Base-by-base conservation (phyloP, 2,329 filamentous ascomycete genomes). In the Penicillium frequentans region DNA sequence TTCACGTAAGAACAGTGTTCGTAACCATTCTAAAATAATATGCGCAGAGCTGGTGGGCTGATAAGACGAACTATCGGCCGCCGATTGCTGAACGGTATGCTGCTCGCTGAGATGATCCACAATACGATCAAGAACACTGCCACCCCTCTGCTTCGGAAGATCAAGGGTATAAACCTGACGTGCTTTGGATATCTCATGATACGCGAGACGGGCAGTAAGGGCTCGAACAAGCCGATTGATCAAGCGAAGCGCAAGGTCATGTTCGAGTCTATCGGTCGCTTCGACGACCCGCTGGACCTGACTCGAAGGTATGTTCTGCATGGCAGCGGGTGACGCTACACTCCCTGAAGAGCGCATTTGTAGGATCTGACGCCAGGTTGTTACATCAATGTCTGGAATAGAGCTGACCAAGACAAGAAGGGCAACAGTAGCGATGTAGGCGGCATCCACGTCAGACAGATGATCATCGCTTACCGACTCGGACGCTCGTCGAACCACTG, bases 1-100 rank as follows among this genome's bases (percentile, higher is more conserved):
- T 60, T 90, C 86, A 54, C 87, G 85, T 45, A 96, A 75, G 67
- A 96, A 84, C 1, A 95, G 82, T 0, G 88, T 86, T 57, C 89
- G 70, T 31, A 79, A 66, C 75, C 75, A 79, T 57, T 79, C 76
- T 21, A 77, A 66, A 27, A 77, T 72, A 14, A 78, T 60, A 14
- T 71, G 69, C 9, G 71, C 62, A 5, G 70, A 62, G 31, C 65
- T 68, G 16, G 68, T 64, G 8, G 61, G 58, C n/a, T 62, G 64
- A 24, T 46, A 33, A 16, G 58, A 54, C 35, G 35, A 14, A 9
- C 60, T 52, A 8, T 58, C 31, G 21, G 42, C 46, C n/a, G 46
- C 54, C 21, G 61, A 49, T 5, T 48, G 50, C 11, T 59, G 55
- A 16, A 63, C 55, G 8, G 57, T 58, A 46, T 69, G 60, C 52